These are phyloP conservation scores for Aspergillus saccharolyticus DNA, from an alignment of 495 filamentous ascomycete species.

Conservation along the genomic window DNA sequence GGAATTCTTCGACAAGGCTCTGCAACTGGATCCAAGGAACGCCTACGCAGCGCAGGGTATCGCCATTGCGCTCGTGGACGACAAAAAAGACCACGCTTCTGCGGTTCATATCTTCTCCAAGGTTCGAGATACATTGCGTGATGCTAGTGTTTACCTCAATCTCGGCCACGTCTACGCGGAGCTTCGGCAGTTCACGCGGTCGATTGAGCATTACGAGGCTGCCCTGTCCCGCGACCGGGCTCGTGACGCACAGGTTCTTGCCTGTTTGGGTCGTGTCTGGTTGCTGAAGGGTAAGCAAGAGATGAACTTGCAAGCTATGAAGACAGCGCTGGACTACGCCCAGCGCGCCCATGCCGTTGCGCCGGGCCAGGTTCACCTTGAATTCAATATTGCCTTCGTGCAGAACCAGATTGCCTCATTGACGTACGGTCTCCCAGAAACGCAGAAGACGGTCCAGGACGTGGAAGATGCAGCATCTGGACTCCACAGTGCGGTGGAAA, in stretches of 20 bases:
- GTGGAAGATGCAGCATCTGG: conserved; percentile 72
- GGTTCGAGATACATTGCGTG: conserved; percentile 81
- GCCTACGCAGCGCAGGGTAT: conserved; percentile 95
- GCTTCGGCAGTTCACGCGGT: conserved; percentile 77
- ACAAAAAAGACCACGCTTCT: conserved; percentile 75
- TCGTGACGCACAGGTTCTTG: conserved; percentile 75
- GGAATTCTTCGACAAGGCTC: conserved; percentile 96
- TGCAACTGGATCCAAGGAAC: conserved; percentile 87
- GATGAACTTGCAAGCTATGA: conserved; percentile 71
- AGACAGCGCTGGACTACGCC: conserved; percentile 80
- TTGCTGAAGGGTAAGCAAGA: conserved; percentile 79
- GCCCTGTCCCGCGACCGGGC: conserved; percentile 76
- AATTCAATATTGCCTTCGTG: conserved; percentile 97
- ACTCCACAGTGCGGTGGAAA: conserved; percentile 85
- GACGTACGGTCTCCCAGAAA: conserved; percentile 68
- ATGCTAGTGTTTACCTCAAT: conserved; percentile 82
- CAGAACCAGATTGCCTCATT: conserved; percentile 86
- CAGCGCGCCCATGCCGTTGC: conserved; percentile 74
- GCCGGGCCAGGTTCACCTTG: conserved; percentile 80
- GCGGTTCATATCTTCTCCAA: conserved; percentile 85
- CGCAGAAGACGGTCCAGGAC: conserved; percentile 70
- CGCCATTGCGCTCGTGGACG: conserved; percentile 87
- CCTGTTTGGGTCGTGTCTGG: conserved; percentile 94
- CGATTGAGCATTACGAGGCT: conserved; percentile 89
- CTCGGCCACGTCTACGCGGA: conserved; percentile 90